Conservation (phyloP, 1,284 basidiomycete genomes). For the Thelephora terrestris region DNA sequence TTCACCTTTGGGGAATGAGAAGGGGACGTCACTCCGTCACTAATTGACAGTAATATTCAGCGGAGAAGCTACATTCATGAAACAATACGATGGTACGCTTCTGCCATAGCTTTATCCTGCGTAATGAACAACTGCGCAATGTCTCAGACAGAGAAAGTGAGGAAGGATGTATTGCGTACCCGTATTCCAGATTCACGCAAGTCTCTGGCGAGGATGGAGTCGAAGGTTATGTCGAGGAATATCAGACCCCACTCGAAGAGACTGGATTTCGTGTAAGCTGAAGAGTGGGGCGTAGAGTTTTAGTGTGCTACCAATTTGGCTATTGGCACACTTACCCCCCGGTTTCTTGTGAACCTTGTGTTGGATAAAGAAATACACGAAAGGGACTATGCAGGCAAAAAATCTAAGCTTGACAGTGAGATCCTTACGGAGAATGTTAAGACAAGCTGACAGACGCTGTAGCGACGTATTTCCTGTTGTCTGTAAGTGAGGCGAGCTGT, state of each 20-base stretch:
- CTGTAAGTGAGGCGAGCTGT: not conserved
- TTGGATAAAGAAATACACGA: constrained; percentile 78
- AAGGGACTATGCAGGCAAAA: constrained; percentile 57
- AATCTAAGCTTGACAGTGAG: constrained; percentile 35
- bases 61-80: not conserved
- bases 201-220: constrained; percentile 58
- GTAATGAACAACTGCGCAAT: constrained; percentile 5
- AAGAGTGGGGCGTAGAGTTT: constrained; percentile 2
- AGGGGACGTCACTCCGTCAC: not conserved
- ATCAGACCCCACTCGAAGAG: constrained; percentile 87
- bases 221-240: constrained; percentile 69
- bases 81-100: not conserved
- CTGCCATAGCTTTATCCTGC: not conserved
- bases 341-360: constrained; percentile 74
- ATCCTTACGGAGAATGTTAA: not conserved
- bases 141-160: not conserved
- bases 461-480: constrained; percentile 40
- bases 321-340: constrained; percentile 45
- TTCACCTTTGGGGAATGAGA: not conserved
- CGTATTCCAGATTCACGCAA: constrained; percentile 45
- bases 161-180: constrained; percentile 24
- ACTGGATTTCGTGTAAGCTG: constrained; percentile 79
- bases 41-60: not conserved
- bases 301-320: not conserved
- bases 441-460: constrained; percentile 25